Evolutionary conservation across 2,329 filamentous ascomycete genomes (phyloP).

Genomic region (Kalmusia sp.): DNA sequence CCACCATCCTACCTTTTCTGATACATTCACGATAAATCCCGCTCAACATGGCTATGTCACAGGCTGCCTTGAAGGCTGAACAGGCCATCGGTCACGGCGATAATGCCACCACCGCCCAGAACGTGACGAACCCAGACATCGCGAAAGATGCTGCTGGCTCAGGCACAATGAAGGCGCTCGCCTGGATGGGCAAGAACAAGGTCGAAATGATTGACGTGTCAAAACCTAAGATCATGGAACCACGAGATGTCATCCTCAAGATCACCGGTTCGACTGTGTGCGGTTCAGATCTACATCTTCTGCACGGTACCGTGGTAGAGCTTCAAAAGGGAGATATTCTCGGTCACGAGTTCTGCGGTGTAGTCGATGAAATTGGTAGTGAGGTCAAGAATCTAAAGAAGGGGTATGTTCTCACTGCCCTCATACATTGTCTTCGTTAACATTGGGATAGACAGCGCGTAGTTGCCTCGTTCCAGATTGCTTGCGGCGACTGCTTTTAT

Average conservation of each 20-base stretch:
- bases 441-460: slow-evolving; percentile 61
- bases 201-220: slow-evolving; percentile 74
- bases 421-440: not conserved
- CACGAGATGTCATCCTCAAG: slow-evolving; percentile 79
- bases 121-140: slow-evolving; percentile 69
- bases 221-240: slow-evolving; percentile 75
- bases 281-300: slow-evolving; percentile 67
- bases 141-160: slow-evolving; percentile 51
- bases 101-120: slow-evolving; percentile 70
- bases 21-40: slow-evolving; percentile 11
- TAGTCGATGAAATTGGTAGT: slow-evolving; percentile 56
- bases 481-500: slow-evolving; percentile 72
- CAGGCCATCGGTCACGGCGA: slow-evolving; percentile 71
- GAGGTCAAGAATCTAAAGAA: slow-evolving; percentile 53
- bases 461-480: slow-evolving; percentile 87
- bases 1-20: not conserved
- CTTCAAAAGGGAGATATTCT: slow-evolving; percentile 60
- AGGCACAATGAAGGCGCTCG: slow-evolving; percentile 79
- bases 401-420: slow-evolving; percentile 31
- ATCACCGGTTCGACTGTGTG: slow-evolving; percentile 72
- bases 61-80: slow-evolving; percentile 71
- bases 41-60: slow-evolving; percentile 41
- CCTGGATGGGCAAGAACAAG: slow-evolving; percentile 82
- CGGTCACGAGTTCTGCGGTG: slow-evolving; percentile 60
- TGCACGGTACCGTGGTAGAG: slow-evolving; percentile 57